Evolutionary conservation across 2,329 filamentous ascomycete species (phyloP), one percentile per base, ranked within the genome.

Genomic region (Myriosclerotinia scirpicola): DNA sequence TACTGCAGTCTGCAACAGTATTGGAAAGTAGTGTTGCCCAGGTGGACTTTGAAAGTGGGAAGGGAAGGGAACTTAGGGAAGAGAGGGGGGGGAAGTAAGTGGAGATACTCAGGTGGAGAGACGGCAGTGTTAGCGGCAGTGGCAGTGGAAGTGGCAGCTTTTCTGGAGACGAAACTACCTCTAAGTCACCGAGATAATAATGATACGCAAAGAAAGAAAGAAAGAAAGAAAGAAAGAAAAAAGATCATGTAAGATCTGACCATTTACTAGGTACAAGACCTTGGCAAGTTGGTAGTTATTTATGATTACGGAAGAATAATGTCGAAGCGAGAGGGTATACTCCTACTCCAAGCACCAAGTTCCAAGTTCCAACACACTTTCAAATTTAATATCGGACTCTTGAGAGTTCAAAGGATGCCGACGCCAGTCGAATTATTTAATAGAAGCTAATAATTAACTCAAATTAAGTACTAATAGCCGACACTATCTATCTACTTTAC

Each of bases 391-490:
- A 44, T 56, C 38, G 38, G 54, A 56, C 54, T 56, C 6, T 20
- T 5, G n/a, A 38, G 30, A 36, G 17, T n/a, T n/a, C n/a, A 46
- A 50, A 22, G 34, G 34, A 15, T 65, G 40, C 54, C 54, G 63
- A 38, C 26, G 36, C 22, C 48, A 52, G 20, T 65, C 5, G 44
- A 15, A 15, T 38, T 20, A 15, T 20, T 30, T 8, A n/a, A 30
- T 50, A 34, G 59, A 63, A 22, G 46, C 30, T 38, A 40, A 44
- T 54, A 40, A 34, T 17, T 53, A 54, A 59, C 53, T 50, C 58
- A 48, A 68, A 44, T 40, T n/a, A n/a, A n/a, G n/a, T n/a, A n/a
- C n/a, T n/a, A n/a, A n/a, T n/a, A n/a, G n/a, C n/a, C n/a, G n/a
- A n/a, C 40, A 58, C 38, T 5, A 54, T 50, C 67, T 44, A 64